phyloP scores from a whole-genome alignment of 2,329 filamentous ascomycete species.

The Ophiostoma sp. region DNA sequence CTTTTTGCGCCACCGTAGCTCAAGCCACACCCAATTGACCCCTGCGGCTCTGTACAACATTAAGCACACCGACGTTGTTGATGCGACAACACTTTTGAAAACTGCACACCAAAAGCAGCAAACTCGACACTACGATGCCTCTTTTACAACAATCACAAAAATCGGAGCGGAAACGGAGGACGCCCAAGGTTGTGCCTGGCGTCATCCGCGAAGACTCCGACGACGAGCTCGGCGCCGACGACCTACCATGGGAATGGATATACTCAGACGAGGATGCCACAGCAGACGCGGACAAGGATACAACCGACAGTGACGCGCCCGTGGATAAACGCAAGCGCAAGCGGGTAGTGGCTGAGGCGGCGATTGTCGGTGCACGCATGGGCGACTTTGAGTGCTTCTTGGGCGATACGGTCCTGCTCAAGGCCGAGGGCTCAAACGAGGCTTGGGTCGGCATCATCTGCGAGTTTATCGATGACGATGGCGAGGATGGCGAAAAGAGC shows the following conservation, averaged over 20 bases:
- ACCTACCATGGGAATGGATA: conserved; percentile 74
- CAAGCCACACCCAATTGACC: conserved; percentile 3
- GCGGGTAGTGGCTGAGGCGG: conserved; percentile 35
- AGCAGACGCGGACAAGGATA: conserved; percentile 12
- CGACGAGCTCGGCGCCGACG: conserved; percentile 73
- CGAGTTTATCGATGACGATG: conserved; percentile 68
- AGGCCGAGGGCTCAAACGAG: conserved; percentile 78
- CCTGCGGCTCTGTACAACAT: conserved; percentile 4
- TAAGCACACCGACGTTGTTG: background rate
- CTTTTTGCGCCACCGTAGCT: conserved; percentile 14
- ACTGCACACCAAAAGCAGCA: background rate
- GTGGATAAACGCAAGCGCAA: conserved; percentile 34
- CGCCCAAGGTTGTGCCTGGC: conserved; percentile 41
- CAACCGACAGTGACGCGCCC: background rate
- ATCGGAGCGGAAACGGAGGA: conserved; percentile 18
- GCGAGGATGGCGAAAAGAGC: conserved; percentile 66
- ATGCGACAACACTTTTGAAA: background rate
- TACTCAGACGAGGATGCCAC: conserved; percentile 44
- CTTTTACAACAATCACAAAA: conserved; percentile 20
- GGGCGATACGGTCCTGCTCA: conserved; percentile 80
- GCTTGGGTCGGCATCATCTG: conserved; percentile 90
- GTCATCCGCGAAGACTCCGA: conserved; percentile 75
- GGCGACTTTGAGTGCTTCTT: conserved; percentile 73
- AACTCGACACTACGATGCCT: conserved; percentile 22
- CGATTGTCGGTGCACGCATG: conserved; percentile 76